These are phyloP conservation scores for Blastomyces percursus DNA, from an alignment of 2,329 filamentous ascomycete genomes.

Conservation along the genomic window DNA sequence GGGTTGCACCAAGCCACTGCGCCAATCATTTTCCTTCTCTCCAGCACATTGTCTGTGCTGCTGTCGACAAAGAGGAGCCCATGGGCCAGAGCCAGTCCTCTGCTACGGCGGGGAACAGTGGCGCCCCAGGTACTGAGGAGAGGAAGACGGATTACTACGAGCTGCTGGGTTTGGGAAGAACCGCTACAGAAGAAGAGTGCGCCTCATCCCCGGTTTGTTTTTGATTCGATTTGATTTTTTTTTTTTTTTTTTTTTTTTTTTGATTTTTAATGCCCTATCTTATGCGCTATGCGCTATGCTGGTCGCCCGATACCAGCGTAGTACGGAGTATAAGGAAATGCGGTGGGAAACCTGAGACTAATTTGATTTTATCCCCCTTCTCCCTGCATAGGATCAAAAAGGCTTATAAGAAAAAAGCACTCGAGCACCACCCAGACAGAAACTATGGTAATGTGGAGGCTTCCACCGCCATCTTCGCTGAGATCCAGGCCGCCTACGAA, in stretches of 20 bases:
- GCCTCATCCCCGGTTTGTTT: constrained; percentile 18
- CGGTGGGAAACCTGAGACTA: constrained; percentile 1
- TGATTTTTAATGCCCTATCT: neutral
- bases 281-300: neutral
- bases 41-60: neutral
- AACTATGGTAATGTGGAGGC: constrained; percentile 78
- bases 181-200: constrained; percentile 72
- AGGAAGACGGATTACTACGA: constrained; percentile 52
- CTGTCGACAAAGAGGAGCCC: neutral
- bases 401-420: constrained; percentile 78
- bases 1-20: neutral
- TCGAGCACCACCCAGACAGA: constrained; percentile 89
- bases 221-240: neutral
- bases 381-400: constrained; percentile 62
- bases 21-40: neutral
- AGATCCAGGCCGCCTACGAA: constrained; percentile 87
- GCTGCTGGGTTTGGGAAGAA: constrained; percentile 60
- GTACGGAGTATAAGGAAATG: neutral
- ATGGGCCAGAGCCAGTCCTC: constrained; percentile 40
- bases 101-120: constrained; percentile 15
- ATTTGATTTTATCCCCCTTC: neutral
- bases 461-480: constrained; percentile 76
- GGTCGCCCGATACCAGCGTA: neutral
- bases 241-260: too few relatives aligned
- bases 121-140: constrained; percentile 12